Evolutionary conservation across 2,329 filamentous ascomycete species (phyloP), one percentile per base, ranked within the genome.

Genomic region (Parastagonospora avenae): DNA sequence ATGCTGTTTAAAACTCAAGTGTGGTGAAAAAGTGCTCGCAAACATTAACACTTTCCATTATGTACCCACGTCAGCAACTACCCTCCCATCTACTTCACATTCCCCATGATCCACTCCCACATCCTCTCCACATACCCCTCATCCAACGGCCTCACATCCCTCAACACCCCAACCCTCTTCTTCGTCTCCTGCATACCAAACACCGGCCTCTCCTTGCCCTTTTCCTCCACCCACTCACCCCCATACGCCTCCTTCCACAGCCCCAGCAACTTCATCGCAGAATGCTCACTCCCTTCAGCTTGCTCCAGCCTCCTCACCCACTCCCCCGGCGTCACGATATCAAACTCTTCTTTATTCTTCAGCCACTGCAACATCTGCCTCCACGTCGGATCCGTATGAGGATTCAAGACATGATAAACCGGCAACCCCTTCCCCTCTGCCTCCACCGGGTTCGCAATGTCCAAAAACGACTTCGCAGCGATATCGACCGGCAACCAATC

Each of bases 361-460:
- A 80, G 53, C 79, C 77, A 81, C 4, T 60, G 53, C n/a, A 83
- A 64, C 59, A 84, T 68, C 42, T 78, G 69, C 1, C 54, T 62
- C 80, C 79, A 83, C 1, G 61, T 75, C 4, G 78, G 77, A 7
- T 58, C 59, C 8, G 49, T 64, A 50, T 79, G 71, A 27, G 76
- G 72, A 52, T 82, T 83, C 27, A 83, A 56, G 2, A 83, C 68
- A 61, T 84, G 80, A 50, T 77, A 79, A 4, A 83, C 75, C 12
- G 57, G 49, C 46, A 65, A 59, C 4, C 49, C 16, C 41, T 32
- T 33, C 48, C 6, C 8, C 9, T n/a, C 39, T 9, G 2, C 29
- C 7, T n/a, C 1, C 11, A 51, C 24, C 10, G 41, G 46, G 19
- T 67, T 48, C 39, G 67, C 63, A 12, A 78, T 78, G 5, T 71